phyloP scores from a whole-genome alignment of 2,329 filamentous ascomycete genomes.

The Diaporthe longicolla region DNA sequence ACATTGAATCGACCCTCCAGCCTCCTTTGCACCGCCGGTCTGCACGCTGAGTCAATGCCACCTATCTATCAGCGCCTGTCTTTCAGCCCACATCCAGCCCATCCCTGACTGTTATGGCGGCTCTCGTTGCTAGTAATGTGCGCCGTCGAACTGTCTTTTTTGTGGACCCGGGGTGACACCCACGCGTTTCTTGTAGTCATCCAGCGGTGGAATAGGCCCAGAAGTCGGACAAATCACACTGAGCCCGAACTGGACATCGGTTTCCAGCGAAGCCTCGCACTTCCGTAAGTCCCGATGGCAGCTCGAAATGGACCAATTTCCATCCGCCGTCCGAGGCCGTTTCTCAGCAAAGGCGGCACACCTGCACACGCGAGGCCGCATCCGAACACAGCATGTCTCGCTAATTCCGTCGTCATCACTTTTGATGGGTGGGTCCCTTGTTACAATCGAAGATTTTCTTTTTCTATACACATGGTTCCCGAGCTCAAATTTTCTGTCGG shows the following conservation, averaged over 20 bases:
- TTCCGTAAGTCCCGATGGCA: constrained; percentile 18
- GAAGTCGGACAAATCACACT: constrained; percentile 8
- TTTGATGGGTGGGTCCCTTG: constrained; percentile 1
- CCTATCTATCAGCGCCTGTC: neutral
- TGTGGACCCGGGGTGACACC: neutral
- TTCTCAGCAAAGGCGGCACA: neutral
- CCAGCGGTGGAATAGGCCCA: constrained; percentile 18
- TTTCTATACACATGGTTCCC: neutral
- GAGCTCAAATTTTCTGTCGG: neutral
- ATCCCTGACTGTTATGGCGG: neutral
- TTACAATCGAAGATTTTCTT: neutral
- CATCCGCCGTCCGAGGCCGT: constrained; percentile 21
- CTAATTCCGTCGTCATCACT: constrained; percentile 34
- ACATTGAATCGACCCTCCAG: neutral
- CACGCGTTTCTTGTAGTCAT: neutral
- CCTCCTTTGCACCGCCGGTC: constrained; percentile 5
- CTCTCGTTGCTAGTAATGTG: neutral
- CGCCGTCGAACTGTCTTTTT: neutral
- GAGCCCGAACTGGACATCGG: neutral
- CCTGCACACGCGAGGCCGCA: constrained; percentile 1
- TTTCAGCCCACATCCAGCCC: neutral
- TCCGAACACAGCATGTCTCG: constrained; percentile 6
- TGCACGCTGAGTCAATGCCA: constrained; percentile 11
- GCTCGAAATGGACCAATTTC: constrained; percentile 14
- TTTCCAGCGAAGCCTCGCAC: neutral